phyloP scores from a whole-genome alignment of 306 rosid species.

The Carpinus viminea region DNA sequence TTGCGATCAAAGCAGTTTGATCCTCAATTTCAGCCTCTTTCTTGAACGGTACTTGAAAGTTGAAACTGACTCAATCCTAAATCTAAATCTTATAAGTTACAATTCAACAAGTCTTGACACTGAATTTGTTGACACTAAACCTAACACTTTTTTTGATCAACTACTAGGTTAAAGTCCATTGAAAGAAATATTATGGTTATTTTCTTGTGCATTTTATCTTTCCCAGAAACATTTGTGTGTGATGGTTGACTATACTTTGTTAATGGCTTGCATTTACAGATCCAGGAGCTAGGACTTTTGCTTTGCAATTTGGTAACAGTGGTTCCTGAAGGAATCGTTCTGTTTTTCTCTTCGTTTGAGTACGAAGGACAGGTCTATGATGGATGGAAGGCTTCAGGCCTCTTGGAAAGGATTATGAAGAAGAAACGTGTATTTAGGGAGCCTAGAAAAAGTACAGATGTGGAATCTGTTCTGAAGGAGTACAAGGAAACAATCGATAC shows the following conservation, averaged over 20 bases:
- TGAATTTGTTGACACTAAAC: neutral
- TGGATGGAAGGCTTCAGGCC: slow-evolving; percentile 79
- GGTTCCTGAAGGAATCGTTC: slow-evolving; percentile 88
- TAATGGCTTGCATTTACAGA: slow-evolving; percentile 47
- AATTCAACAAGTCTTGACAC: neutral
- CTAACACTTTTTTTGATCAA: neutral
- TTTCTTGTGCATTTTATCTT: slow-evolving; percentile 1
- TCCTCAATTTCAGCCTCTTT: no score
- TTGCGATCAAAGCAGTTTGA: no score
- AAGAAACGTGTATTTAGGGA: slow-evolving; percentile 83
- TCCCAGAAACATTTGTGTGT: slow-evolving; percentile 10
- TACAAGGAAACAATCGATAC: slow-evolving; percentile 64
- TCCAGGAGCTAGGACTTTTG: slow-evolving; percentile 78
- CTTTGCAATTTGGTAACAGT: slow-evolving; percentile 76
- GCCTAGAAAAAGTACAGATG: slow-evolving; percentile 78
- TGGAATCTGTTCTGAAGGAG: slow-evolving; percentile 79
- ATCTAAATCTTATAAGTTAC: no score
- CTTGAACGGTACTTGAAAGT: no score
- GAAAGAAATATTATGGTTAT: neutral
- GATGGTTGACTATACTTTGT: slow-evolving; percentile 26
- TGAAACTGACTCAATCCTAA: no score
- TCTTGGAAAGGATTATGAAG: slow-evolving; percentile 75
- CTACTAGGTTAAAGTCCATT: neutral
- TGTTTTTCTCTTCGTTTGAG: slow-evolving; percentile 95
- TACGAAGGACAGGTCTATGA: slow-evolving; percentile 74